A percentile compares a stretch with the other conserved stretches of the same genome.
Conservation (phyloP, 2,329 filamentous ascomycete genomes). For the Calonectria pteridis region DNA sequence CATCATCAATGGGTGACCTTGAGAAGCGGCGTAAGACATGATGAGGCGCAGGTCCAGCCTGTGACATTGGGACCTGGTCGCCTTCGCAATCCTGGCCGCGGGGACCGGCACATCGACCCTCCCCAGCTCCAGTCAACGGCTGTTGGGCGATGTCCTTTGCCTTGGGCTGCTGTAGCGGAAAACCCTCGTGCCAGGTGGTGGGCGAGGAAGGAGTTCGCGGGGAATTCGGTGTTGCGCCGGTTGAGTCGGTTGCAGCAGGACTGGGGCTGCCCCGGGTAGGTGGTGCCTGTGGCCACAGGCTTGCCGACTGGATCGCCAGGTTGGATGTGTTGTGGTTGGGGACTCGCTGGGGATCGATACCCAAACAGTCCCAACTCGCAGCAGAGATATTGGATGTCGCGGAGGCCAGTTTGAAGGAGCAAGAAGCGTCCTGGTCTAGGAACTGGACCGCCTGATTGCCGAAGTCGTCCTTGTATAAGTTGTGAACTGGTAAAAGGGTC, state of each 20-base stretch:
- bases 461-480: constrained; percentile 3
- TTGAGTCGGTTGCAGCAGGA: constrained; percentile 49
- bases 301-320: constrained; percentile 50
- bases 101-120: constrained; percentile 70
- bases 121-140: constrained; percentile 36
- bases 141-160: constrained; percentile 38
- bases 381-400: constrained; percentile 20
- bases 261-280: constrained; percentile 47
- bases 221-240: constrained; percentile 49
- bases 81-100: constrained; percentile 64
- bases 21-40: constrained; percentile 65
- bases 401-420: constrained; percentile 15
- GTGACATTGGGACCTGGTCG: constrained; percentile 74
- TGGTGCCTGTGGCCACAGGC: constrained; percentile 52
- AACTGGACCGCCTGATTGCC: constrained; percentile 7
- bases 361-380: constrained; percentile 51
- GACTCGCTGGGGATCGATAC: constrained; percentile 49
- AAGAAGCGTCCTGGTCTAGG: constrained; percentile 2
- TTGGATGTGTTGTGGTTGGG: constrained; percentile 42
- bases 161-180: constrained; percentile 36
- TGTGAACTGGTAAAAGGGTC: constrained; percentile 9
- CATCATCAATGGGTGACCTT: constrained; percentile 57
- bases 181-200: constrained; percentile 44
- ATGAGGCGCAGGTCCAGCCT: constrained; percentile 68
- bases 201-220: constrained; percentile 52